Evolutionary conservation across 2,329 filamentous ascomycete genomes (phyloP), one percentile per base, ranked within the genome.

Genomic region (Colletotrichum scovillei): DNA sequence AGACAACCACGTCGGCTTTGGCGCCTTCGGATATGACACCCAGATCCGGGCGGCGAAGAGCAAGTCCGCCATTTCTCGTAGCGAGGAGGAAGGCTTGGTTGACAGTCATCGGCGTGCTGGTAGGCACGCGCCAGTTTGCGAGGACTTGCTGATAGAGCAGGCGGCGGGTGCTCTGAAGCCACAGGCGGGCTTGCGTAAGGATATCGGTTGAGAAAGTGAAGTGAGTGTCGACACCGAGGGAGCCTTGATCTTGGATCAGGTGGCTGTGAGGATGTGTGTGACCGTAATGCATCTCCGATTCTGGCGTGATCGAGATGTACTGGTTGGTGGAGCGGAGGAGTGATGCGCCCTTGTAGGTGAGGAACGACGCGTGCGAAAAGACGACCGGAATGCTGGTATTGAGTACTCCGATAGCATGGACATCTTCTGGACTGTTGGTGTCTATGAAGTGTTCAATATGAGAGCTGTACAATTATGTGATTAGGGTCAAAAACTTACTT

Each of bases 201-300:
- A 88, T 83, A 64, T 90, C 88, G 4, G 83, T 82, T 0, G 84
- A 87, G 77, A 84, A 90, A 11, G 87, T 86, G 73, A 87, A 86
- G 76, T 89, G 86, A 0, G 87, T 90, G 76, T 91, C 88, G 11
- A 90, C 81, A 3, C 89, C 88, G 0, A 91, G 82, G 1, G 87
- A 79, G 1, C 84, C 84, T 74, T 90, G 88, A 76, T 91, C 88
- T 32, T 84, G 83, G 32, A 86, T 80, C 9, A 82, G 77, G 66
- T 86, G 82, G 22, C 80, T 82, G 49, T 79, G 77, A 1, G 83
- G 82, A 70, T 90, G 87, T 0, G 80, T 82, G 75, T 89, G 87
- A n/a, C 89, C 89, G 78, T 86, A 90, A 77, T 90, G 88, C 83
- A 89, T 86, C 76, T 91, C 89, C 0, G 87, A 89, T 76, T 91